Percentiles rank a stretch among this genome's conserved stretches.
These are phyloP conservation scores for Biscutella laevigata DNA, from an alignment of 441 rosid genomes.

Conservation along the genomic window DNA sequence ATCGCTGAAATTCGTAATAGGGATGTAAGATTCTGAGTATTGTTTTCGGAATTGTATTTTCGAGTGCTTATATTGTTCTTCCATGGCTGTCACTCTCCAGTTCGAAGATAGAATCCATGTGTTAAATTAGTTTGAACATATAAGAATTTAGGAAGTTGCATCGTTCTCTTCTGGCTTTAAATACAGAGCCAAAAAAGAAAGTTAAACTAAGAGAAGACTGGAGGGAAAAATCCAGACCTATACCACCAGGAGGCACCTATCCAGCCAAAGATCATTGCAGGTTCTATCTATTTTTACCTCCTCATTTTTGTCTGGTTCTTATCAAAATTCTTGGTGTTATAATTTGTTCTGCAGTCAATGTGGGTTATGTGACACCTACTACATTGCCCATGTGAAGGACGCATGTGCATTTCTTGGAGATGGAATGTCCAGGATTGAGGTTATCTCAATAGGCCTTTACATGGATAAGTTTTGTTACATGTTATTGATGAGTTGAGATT, in stretches of 20 bases:
- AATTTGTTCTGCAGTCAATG: slow-evolving; percentile 43
- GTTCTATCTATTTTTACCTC: slow-evolving; percentile 20
- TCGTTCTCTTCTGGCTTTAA: not conserved
- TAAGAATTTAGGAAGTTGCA: not conserved
- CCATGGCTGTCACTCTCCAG: slow-evolving; percentile 8
- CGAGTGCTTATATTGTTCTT: not conserved
- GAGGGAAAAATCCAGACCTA: slow-evolving; percentile 76
- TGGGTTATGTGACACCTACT: slow-evolving; percentile 87
- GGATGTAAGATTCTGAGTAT: not conserved
- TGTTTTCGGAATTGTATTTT: not conserved
- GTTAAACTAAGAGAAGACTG: slow-evolving; percentile 70
- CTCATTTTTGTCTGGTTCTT: not conserved
- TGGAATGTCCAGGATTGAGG: slow-evolving; percentile 93
- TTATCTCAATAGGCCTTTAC: slow-evolving; percentile 22
- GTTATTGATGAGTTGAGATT: not conserved
- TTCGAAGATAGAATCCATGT: not conserved
- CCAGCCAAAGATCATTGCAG: slow-evolving; percentile 98
- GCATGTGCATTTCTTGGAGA: slow-evolving; percentile 94
- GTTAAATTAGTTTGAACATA: not conserved
- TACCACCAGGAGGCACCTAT: slow-evolving; percentile 77
- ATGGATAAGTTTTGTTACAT: slow-evolving; percentile 1
- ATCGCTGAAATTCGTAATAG: not conserved
- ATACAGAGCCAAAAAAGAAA: slow-evolving; percentile 31
- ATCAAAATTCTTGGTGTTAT: not conserved
- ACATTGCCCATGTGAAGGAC: slow-evolving; percentile 83